These are phyloP conservation scores for Setaria italica DNA, from an alignment of 202 grass and related monocot species.

Conservation along the genomic window DNA sequence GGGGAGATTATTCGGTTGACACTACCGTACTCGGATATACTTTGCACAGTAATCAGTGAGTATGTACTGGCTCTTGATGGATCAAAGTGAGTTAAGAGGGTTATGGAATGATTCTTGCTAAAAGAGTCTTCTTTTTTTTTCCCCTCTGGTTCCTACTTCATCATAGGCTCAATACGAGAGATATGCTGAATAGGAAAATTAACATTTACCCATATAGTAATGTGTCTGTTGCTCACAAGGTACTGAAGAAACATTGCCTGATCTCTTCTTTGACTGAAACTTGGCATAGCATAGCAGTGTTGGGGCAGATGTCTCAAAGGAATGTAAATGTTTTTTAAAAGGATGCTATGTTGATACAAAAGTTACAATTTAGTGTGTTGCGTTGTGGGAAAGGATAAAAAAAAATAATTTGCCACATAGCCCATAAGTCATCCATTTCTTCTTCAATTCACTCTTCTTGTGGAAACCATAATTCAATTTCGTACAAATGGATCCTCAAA, in stretches of 20 bases:
- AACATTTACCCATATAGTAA: not conserved
- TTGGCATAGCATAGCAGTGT: not conserved
- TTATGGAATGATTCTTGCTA: not conserved
- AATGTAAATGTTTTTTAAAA: not conserved
- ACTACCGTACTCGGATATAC: too few species aligned
- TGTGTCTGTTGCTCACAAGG: too few species aligned
- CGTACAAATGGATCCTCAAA: not conserved
- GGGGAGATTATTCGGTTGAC: not conserved
- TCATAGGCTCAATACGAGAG: not conserved
- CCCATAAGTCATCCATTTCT: not conserved
- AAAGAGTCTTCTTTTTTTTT: not conserved
- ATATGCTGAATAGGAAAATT: not conserved
- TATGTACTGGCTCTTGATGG: too few species aligned
- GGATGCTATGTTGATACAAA: not conserved
- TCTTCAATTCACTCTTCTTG: not conserved
- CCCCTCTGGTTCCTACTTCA: not conserved
- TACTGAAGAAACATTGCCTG: not conserved
- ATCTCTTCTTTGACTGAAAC: not conserved
- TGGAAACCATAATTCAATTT: not conserved
- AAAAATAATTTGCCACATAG: not conserved
- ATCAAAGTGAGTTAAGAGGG: not conserved
- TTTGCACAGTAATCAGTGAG: too few species aligned
- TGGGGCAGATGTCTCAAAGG: not conserved
- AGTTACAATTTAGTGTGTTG: not conserved
- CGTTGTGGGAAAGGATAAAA: not conserved